Percentiles rank a stretch among this genome's conserved stretches.
Evolutionary conservation across 139 green algal genomes (phyloP).

Genomic region (Astrephomene gubernaculifera): DNA sequence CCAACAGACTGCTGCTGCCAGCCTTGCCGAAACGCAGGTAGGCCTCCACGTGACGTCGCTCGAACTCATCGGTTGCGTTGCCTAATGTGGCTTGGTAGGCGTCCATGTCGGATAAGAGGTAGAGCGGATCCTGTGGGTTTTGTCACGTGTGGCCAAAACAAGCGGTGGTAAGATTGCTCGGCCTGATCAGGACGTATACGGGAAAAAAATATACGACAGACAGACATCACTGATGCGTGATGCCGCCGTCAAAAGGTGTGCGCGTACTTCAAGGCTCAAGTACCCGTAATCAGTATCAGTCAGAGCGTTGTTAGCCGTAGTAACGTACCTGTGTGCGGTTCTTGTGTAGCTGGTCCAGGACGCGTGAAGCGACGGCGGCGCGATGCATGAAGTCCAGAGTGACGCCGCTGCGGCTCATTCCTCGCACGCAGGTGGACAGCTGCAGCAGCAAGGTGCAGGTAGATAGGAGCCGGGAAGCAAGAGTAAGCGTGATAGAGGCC

Average conservation of each 20-base stretch:
- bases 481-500: no score
- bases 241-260: no score
- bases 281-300: no score
- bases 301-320: not conserved
- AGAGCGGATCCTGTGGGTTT: not conserved
- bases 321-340: not conserved
- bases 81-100: not conserved
- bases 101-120: not conserved
- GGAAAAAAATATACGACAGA: no score
- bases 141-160: no score
- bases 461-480: no score
- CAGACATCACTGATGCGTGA: no score
- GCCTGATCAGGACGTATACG: no score
- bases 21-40: not conserved
- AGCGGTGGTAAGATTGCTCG: no score
- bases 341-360: not conserved
- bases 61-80: not conserved
- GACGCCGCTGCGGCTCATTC: not conserved
- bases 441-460: not conserved
- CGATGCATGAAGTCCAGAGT: not conserved
- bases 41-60: not conserved
- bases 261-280: no score
- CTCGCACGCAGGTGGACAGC: not conserved
- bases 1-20: not conserved
- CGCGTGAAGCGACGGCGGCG: not conserved